phyloP scores from a whole-genome alignment of 768 basidiomycete species.

The Mycena metata region DNA sequence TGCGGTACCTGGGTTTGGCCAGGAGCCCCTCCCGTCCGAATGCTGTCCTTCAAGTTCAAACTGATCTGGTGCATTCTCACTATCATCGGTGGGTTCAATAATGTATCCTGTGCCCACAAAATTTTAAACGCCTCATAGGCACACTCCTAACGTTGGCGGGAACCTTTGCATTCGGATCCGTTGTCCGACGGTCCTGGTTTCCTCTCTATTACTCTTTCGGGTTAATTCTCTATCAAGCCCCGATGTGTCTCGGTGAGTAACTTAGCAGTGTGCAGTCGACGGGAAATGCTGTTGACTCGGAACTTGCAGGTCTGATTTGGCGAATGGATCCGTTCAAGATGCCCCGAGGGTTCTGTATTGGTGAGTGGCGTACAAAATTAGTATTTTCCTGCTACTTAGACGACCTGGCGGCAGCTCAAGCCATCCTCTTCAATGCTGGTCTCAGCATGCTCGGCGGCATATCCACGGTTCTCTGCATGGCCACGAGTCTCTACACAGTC shows the following conservation, averaged over 20 bases:
- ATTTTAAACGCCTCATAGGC: slow-evolving; percentile 6
- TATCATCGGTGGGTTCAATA: no score
- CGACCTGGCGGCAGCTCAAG: neutral
- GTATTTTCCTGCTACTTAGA: neutral
- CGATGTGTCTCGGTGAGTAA: slow-evolving; percentile 34
- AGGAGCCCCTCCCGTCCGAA: no score
- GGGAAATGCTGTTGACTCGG: neutral
- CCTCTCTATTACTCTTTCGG: slow-evolving; percentile 5
- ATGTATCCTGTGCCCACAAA: no score
- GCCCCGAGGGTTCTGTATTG: slow-evolving; percentile 32
- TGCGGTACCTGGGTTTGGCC: no score
- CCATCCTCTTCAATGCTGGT: slow-evolving; percentile 8
- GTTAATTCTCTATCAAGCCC: slow-evolving; percentile 19
- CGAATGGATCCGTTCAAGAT: slow-evolving; percentile 34
- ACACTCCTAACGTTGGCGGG: slow-evolving; percentile 10
- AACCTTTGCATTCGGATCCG: slow-evolving; percentile 15
- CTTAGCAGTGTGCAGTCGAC: neutral
- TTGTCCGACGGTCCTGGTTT: slow-evolving; percentile 10
- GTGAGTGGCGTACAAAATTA: neutral
- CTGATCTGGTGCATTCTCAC: no score
- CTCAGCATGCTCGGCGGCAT: slow-evolving; percentile 5
- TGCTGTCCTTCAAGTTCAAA: no score
- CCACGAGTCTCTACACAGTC: slow-evolving; percentile 1
- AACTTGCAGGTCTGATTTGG: slow-evolving; percentile 34
- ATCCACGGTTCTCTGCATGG: slow-evolving; percentile 16